These are phyloP conservation scores for Populus hybrid DNA, from an alignment of 441 rosid genomes.

Conservation along the genomic window DNA sequence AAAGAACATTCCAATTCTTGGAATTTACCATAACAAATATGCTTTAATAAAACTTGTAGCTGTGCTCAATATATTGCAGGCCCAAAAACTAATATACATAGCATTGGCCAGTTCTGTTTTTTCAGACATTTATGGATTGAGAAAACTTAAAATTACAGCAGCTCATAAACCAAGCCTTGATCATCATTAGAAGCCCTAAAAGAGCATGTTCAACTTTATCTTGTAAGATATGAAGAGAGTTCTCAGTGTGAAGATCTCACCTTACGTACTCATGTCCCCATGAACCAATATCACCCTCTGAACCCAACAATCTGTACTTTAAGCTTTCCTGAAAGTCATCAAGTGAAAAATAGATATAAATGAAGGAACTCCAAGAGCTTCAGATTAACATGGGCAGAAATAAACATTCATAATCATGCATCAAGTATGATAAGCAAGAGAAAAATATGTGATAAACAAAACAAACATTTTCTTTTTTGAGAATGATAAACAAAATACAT, in stretches of 20 bases:
- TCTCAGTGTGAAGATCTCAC: conserved; percentile 27
- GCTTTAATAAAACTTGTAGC: background rate
- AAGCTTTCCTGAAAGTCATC: conserved; percentile 76
- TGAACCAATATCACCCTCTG: conserved; percentile 92
- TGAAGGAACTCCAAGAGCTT: background rate
- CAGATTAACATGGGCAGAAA: background rate
- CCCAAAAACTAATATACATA: background rate
- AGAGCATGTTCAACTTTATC: background rate
- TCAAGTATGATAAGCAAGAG: background rate
- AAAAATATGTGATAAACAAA: background rate
- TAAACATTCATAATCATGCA: background rate
- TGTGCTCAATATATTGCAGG: background rate
- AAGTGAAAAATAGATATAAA: conserved; percentile 7
- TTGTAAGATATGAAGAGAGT: background rate
- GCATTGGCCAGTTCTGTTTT: background rate
- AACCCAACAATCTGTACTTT: conserved; percentile 75
- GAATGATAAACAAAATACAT: background rate
- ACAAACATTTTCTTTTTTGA: background rate
- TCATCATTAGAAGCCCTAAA: background rate
- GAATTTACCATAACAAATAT: background rate
- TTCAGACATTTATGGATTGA: background rate
- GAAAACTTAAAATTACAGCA: background rate
- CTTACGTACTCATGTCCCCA: conserved; percentile 99
- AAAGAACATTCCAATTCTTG: background rate
- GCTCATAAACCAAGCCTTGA: background rate